A percentile compares a stretch with the other conserved stretches of the same genome.
phyloP scores from a whole-genome alignment of 495 filamentous ascomycete species.

The Neurospora hispaniola region DNA sequence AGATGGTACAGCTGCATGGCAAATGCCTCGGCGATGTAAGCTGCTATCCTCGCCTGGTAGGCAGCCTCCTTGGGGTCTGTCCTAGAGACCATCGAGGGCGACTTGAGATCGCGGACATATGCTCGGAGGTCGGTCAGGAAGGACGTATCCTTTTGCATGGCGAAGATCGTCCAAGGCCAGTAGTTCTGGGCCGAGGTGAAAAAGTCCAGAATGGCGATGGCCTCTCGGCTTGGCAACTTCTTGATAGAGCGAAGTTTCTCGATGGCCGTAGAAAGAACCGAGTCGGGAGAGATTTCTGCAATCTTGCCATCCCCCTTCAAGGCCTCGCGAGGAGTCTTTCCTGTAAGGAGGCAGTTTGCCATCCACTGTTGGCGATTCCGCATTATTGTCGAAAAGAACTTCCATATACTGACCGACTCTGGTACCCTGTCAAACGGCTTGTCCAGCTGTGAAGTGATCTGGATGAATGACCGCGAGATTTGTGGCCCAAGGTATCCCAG shows the following conservation, averaged over 20 bases:
- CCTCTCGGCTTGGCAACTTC: conserved; percentile 46
- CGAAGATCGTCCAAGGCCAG: conserved; percentile 83
- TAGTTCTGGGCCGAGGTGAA: conserved; percentile 76
- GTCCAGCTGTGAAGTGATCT: conserved; percentile 66
- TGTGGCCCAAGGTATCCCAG: conserved; percentile 78
- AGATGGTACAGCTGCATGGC: conserved; percentile 83
- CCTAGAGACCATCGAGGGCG: conserved; percentile 36
- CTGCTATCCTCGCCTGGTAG: conserved; percentile 60
- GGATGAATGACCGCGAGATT: conserved; percentile 71
- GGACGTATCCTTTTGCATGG: conserved; percentile 56
- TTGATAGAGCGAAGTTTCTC: conserved; percentile 61
- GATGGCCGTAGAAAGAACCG: conserved; percentile 66
- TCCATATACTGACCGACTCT: conserved; percentile 64
- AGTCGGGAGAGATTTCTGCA: conserved; percentile 39
- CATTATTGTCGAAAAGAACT: conserved; percentile 74
- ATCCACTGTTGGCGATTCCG: conserved; percentile 93
- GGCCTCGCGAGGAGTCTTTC: conserved; percentile 65
- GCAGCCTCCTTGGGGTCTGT: conserved; percentile 38
- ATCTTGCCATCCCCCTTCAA: conserved; percentile 43
- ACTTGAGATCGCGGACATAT: conserved; percentile 53
- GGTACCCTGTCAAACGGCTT: conserved; percentile 53
- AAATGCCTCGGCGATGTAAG: conserved; percentile 74
- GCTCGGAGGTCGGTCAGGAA: conserved; percentile 61
- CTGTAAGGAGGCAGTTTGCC: conserved; percentile 83
- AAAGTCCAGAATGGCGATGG: conserved; percentile 72